phyloP scores from a whole-genome alignment of 768 basidiomycete genomes.

The Chalciporus pseudorubinellus region DNA sequence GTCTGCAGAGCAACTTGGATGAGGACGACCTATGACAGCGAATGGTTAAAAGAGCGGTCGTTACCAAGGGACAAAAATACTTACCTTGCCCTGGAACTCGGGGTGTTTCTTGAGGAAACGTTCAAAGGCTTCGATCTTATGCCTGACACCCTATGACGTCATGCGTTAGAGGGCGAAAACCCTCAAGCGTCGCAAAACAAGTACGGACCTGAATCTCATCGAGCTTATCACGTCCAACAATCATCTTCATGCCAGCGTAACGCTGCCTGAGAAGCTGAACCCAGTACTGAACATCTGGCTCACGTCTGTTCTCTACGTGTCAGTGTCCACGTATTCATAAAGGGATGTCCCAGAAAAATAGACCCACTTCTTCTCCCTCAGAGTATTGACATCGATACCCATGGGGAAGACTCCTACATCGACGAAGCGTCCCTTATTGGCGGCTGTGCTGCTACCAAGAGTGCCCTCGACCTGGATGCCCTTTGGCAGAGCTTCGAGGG shows the following conservation, averaged over 20 bases:
- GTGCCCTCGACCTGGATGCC: constrained; percentile 62
- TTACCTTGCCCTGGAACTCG: constrained; percentile 74
- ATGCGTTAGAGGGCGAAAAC: background rate
- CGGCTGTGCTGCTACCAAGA: constrained; percentile 1
- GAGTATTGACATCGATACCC: constrained; percentile 76
- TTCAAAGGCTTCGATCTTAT: constrained; percentile 84
- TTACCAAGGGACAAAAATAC: background rate
- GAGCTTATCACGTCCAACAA: constrained; percentile 86
- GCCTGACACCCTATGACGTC: constrained; percentile 58
- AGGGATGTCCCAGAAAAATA: constrained; percentile 2
- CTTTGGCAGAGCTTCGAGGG: constrained; percentile 78
- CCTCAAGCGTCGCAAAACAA: background rate
- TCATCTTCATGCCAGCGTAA: constrained; percentile 81
- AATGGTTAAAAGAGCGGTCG: background rate
- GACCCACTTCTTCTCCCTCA: constrained; percentile 64
- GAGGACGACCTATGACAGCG: constrained; percentile 56
- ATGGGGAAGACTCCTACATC: constrained; percentile 89
- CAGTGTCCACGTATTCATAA: constrained; percentile 3
- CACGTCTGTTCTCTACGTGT: constrained; percentile 42
- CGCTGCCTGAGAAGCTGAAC: constrained; percentile 74
- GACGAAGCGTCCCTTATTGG: constrained; percentile 55
- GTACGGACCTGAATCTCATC: constrained; percentile 69
- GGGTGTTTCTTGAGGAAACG: constrained; percentile 74
- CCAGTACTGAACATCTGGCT: constrained; percentile 82
- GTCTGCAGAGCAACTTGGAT: constrained; percentile 88